These are phyloP conservation scores for Boletus insuetus DNA, from an alignment of 768 basidiomycete genomes.

Conservation along the genomic window DNA sequence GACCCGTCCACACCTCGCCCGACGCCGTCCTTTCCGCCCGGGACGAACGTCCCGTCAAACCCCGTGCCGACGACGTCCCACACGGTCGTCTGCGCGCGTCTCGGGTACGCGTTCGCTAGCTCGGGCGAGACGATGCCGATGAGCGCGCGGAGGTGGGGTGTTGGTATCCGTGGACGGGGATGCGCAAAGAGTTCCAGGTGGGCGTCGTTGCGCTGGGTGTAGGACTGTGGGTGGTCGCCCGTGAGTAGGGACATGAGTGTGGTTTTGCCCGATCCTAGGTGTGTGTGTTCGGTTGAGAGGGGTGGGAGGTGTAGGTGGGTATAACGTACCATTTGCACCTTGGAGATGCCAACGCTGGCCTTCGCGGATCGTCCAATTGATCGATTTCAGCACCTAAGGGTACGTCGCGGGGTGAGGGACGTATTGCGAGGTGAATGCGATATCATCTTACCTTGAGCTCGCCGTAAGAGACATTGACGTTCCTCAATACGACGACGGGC, in stretches of 20 bases:
- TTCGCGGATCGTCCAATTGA: conserved; percentile 78
- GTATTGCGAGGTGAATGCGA: neutral
- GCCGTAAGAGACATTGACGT: conserved; percentile 69
- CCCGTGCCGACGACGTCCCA: conserved; percentile 85
- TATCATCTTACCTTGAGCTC: conserved; percentile 49
- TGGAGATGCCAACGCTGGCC: conserved; percentile 90
- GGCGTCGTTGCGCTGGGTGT: conserved; percentile 53
- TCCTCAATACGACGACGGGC: conserved; percentile 57
- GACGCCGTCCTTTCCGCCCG: conserved; percentile 42
- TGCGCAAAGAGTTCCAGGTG: conserved; percentile 57
- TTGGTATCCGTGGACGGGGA: conserved; percentile 65
- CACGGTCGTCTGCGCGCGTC: conserved; percentile 62
- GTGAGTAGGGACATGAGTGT: conserved; percentile 88
- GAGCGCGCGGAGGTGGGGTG: conserved; percentile 57
- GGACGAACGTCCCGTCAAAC: conserved; percentile 81
- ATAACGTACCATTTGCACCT: conserved; percentile 73
- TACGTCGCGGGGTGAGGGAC: neutral
- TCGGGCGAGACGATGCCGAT: conserved; percentile 89
- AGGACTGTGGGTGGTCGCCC: conserved; percentile 95
- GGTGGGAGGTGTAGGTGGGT: neutral
- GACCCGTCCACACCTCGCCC: conserved; percentile 43
- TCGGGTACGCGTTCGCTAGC: conserved; percentile 86
- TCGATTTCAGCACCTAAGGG: conserved; percentile 64
- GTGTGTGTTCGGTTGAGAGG: neutral
- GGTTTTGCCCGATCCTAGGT: conserved; percentile 86